Percentiles rank a stretch among this genome's conserved stretches.
Evolutionary conservation across 2,329 filamentous ascomycete genomes (phyloP).

Genomic region (Fusarium lyarnte): DNA sequence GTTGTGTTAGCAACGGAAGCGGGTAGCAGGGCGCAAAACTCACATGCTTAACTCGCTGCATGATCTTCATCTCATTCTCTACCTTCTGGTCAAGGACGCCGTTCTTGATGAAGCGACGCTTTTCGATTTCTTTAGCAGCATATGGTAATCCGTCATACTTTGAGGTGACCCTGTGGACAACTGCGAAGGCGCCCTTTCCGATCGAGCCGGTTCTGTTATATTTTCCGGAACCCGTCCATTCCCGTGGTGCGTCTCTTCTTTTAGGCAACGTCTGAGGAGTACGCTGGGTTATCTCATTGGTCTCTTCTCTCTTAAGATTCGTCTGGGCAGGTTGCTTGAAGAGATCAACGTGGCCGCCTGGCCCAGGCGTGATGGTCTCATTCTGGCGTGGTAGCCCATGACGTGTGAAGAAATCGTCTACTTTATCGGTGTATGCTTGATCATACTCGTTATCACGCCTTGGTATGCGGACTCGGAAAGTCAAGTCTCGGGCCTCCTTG

Average conservation of each 20-base stretch:
- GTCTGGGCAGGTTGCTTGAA: constrained; percentile 44
- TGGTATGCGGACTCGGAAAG: constrained; percentile 88
- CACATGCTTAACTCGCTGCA: constrained; percentile 85
- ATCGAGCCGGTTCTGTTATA: constrained; percentile 87
- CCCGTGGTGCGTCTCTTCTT: constrained; percentile 55
- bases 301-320: constrained; percentile 32
- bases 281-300: constrained; percentile 27
- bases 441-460: constrained; percentile 73
- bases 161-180: constrained; percentile 88
- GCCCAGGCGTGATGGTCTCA: constrained; percentile 59
- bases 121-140: constrained; percentile 95
- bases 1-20: constrained; percentile 15
- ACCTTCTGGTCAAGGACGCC: constrained; percentile 89
- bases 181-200: constrained; percentile 94
- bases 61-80: constrained; percentile 97
- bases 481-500: constrained; percentile 66
- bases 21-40: constrained; percentile 46
- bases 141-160: constrained; percentile 85
- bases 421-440: constrained; percentile 72
- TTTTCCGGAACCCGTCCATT: constrained; percentile 83
- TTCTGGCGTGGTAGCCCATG: constrained; percentile 49
- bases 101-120: constrained; percentile 92
- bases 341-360: constrained; percentile 56
- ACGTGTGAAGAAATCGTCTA: constrained; percentile 70
- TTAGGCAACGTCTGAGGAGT: constrained; percentile 30